phyloP scores from a whole-genome alignment of 805 yeast genomes.

The Starmerella powellii region DNA sequence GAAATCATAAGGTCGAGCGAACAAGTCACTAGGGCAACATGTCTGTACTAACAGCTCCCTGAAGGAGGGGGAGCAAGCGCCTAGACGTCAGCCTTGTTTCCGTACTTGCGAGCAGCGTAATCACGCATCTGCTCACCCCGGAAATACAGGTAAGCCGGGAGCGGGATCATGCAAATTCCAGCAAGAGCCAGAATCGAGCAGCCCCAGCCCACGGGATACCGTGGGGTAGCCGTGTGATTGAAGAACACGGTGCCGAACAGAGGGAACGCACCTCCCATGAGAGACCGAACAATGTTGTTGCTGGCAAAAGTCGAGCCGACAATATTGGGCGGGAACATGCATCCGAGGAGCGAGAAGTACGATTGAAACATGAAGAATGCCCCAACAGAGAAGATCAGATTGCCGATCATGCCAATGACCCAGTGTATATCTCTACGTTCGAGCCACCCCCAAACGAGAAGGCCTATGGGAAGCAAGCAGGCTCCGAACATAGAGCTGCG shows the following conservation, averaged over 20 bases:
- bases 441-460: constrained; percentile 40
- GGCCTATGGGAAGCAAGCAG: constrained; percentile 37
- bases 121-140: constrained; percentile 12
- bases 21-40: no score
- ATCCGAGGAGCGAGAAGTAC: constrained; percentile 39
- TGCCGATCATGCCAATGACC: constrained; percentile 38
- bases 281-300: constrained; percentile 33
- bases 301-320: constrained; percentile 49
- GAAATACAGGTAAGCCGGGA: constrained; percentile 27
- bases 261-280: constrained; percentile 37
- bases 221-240: constrained; percentile 29
- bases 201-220: constrained; percentile 52
- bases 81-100: constrained; percentile 4
- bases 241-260: constrained; percentile 52
- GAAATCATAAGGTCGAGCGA: no score
- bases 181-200: constrained; percentile 37
- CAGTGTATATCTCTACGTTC: constrained; percentile 34
- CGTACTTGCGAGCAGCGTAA: constrained; percentile 14
- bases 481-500: constrained; percentile 33
- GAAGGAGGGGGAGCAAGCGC: no score
- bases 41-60: no score
- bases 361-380: constrained; percentile 41
- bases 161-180: constrained; percentile 38
- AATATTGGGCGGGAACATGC: constrained; percentile 38
- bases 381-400: constrained; percentile 33